Percentiles rank a stretch among this genome's conserved stretches.
phyloP scores from a whole-genome alignment of 169 alveolate species.

The Plasmodium blacklocki region DNA sequence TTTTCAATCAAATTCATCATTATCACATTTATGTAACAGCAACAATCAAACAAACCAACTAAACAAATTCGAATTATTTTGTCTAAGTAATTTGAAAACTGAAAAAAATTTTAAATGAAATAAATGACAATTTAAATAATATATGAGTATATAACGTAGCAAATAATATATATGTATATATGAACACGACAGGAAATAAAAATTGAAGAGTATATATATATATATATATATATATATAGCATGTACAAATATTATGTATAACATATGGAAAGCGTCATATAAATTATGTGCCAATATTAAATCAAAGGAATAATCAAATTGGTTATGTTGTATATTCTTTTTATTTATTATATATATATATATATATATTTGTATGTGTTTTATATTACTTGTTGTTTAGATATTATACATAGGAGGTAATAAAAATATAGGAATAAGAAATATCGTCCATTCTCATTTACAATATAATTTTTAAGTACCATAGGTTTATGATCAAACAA shows the following conservation, averaged over 20 bases:
- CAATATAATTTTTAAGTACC: constrained; percentile 16
- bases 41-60: constrained; percentile 35
- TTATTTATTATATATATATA: background rate
- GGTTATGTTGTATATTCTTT: no score
- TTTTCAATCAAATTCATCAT: constrained; percentile 64
- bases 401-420: constrained; percentile 10
- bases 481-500: constrained; percentile 66
- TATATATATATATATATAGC: background rate
- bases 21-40: constrained; percentile 23
- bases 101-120: background rate
- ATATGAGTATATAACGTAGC: background rate
- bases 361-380: background rate
- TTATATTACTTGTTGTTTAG: constrained; percentile 24
- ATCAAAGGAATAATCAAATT: no score
- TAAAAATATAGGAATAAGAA: constrained; percentile 37
- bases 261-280: no score
- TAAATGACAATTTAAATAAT: background rate
- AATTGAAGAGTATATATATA: background rate
- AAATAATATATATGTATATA: background rate
- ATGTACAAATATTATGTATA: no score
- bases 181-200: background rate
- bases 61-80: constrained; percentile 43
- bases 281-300: no score
- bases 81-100: constrained; percentile 30
- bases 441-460: constrained; percentile 42